A percentile compares a stretch with the other conserved stretches of the same genome.
Evolutionary conservation across 352 stramenopile species (phyloP).

Genomic region (Phytophthora multivora): DNA sequence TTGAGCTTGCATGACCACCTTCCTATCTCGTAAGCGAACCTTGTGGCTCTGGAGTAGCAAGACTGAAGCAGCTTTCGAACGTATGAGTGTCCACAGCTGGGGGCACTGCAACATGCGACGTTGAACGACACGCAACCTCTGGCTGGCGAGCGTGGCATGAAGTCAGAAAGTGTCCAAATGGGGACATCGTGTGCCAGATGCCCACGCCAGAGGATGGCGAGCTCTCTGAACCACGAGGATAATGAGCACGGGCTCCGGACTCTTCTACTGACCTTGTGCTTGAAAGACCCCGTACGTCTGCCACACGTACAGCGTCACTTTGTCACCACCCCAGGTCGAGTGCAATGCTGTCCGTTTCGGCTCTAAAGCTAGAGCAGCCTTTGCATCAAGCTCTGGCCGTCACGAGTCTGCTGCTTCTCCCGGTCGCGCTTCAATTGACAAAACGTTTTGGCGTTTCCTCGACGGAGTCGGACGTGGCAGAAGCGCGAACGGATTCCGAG

Average conservation of each 20-base stretch:
- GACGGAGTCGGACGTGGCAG: not conserved
- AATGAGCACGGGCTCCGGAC: constrained; percentile 8
- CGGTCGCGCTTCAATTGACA: constrained; percentile 15
- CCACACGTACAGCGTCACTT: constrained; percentile 15
- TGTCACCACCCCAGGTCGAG: not conserved
- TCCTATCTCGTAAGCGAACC: not conserved
- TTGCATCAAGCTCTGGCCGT: constrained; percentile 9
- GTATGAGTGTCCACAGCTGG: constrained; percentile 2
- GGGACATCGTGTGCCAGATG: constrained; percentile 3
- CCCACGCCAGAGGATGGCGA: constrained; percentile 6
- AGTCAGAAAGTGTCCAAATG: constrained; percentile 15
- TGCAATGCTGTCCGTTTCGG: constrained; percentile 20
- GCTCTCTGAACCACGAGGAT: constrained; percentile 13
- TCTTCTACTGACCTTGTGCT: not conserved
- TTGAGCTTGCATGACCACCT: not conserved
- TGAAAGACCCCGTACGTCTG: not conserved
- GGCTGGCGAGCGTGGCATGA: constrained; percentile 5
- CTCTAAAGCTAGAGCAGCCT: constrained; percentile 14
- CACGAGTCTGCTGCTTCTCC: constrained; percentile 23
- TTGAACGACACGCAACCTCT: constrained; percentile 17
- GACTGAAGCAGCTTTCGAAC: not conserved
- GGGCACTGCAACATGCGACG: constrained; percentile 2
- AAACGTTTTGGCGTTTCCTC: not conserved
- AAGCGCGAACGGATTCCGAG: constrained; percentile 9
- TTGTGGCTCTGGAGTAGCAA: not conserved